phyloP scores from a whole-genome alignment of 345 rosid genomes.

The Aethionema arabicum region DNA sequence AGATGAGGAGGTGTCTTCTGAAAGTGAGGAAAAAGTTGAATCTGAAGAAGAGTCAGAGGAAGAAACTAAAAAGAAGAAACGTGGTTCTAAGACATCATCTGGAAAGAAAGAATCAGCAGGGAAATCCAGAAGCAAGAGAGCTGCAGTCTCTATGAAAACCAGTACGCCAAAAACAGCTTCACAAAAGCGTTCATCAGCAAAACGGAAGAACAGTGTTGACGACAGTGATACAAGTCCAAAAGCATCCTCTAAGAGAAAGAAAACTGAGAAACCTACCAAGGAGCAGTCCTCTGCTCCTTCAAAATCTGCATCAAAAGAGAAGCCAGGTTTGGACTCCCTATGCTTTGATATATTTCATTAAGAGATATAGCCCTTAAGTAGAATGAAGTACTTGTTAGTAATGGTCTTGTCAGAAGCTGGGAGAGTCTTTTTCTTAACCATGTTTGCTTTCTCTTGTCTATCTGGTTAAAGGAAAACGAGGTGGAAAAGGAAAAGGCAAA shows the following conservation, averaged over 20 bases:
- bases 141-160: constrained; percentile 31
- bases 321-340: constrained; percentile 38
- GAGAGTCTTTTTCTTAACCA: neutral
- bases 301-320: constrained; percentile 68
- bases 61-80: constrained; percentile 47
- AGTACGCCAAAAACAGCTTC: constrained; percentile 45
- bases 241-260: constrained; percentile 62
- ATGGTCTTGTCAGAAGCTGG: constrained; percentile 16
- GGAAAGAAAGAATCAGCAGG: constrained; percentile 47
- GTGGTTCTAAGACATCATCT: constrained; percentile 35
- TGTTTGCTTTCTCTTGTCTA: neutral
- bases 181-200: constrained; percentile 48
- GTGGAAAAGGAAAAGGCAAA: constrained; percentile 59
- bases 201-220: constrained; percentile 45
- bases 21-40: constrained; percentile 58
- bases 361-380: neutral
- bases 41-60: constrained; percentile 70
- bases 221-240: constrained; percentile 58
- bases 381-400: constrained; percentile 4
- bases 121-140: constrained; percentile 51
- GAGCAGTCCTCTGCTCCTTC: constrained; percentile 48
- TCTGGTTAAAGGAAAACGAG: constrained; percentile 48
- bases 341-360: neutral
- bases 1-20: constrained; percentile 51
- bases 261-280: constrained; percentile 41